A percentile compares a stretch with the other conserved stretches of the same genome.
Evolutionary conservation across 805 yeast species (phyloP).

Genomic region (Torulaspora quercuum): DNA sequence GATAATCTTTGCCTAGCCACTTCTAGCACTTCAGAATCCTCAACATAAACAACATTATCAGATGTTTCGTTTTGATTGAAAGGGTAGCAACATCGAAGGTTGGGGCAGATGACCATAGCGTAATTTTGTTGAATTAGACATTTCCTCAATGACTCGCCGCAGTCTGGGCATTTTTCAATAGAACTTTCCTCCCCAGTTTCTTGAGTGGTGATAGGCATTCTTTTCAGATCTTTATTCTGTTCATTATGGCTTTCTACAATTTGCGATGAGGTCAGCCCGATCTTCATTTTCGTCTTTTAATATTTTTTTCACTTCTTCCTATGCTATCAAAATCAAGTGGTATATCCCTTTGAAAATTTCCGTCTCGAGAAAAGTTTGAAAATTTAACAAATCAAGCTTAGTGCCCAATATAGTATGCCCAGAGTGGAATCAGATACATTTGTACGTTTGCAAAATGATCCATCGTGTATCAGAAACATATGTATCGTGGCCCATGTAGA

Average conservation of each 20-base stretch:
- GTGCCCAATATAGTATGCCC: too few species aligned
- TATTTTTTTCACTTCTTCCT: too few species aligned
- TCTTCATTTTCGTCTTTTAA: too few species aligned
- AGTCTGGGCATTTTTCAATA: constrained; percentile 30
- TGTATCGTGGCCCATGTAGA: constrained; percentile 98
- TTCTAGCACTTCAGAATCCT: constrained; percentile 29
- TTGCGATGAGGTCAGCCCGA: too few species aligned
- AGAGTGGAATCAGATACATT: constrained; percentile 64
- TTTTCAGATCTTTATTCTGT: too few species aligned
- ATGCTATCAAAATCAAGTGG: too few species aligned
- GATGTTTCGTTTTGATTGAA: constrained; percentile 26
- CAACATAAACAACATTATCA: constrained; percentile 28
- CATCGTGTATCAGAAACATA: constrained; percentile 74
- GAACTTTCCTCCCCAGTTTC: too few species aligned
- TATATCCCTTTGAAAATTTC: too few species aligned
- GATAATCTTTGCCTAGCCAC: constrained; percentile 29
- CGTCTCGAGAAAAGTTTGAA: too few species aligned
- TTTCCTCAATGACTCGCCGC: constrained; percentile 25
- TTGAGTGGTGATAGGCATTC: too few species aligned
- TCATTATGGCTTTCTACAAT: too few species aligned
- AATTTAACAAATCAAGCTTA: too few species aligned
- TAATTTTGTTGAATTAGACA: constrained; percentile 36
- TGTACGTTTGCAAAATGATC: constrained; percentile 62
- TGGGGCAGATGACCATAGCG: constrained; percentile 33
- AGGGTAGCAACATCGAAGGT: constrained; percentile 30